Evolutionary conservation across 495 filamentous ascomycete species (phyloP).

Genomic region (Aspergillus mulundensis): DNA sequence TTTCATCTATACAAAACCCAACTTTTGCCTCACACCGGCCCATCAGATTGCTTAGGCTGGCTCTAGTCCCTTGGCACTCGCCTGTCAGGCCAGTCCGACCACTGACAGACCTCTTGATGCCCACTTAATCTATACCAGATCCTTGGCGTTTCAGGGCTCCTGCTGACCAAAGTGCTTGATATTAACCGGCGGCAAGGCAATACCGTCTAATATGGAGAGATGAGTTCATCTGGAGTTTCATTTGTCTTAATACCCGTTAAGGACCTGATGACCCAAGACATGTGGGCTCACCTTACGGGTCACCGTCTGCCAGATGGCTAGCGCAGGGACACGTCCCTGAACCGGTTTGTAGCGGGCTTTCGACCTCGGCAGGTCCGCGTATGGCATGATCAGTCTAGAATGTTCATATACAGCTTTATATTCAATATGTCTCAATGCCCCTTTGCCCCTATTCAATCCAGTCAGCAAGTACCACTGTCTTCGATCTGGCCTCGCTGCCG

Average conservation of each 20-base stretch:
- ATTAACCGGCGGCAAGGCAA: background rate
- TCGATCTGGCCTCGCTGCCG: too few relatives aligned
- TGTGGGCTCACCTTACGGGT: background rate
- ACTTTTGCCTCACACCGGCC: background rate
- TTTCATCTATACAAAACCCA: slow-evolving; percentile 1
- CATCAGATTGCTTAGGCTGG: background rate
- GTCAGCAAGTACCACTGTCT: too few relatives aligned
- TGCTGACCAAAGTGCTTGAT: background rate
- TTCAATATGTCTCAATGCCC: too few relatives aligned
- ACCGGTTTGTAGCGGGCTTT: background rate
- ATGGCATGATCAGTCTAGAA: background rate
- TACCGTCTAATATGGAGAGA: background rate
- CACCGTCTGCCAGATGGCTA: too few relatives aligned
- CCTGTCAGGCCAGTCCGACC: background rate
- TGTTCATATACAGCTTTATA: too few relatives aligned
- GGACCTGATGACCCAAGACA: background rate
- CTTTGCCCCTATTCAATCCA: too few relatives aligned
- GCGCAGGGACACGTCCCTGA: background rate
- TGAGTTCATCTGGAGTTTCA: background rate
- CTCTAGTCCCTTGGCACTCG: background rate
- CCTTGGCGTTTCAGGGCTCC: background rate
- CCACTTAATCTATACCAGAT: slow-evolving; percentile 1
- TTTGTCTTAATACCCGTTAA: background rate
- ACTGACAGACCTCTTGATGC: background rate
- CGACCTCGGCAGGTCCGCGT: background rate